Base-by-base conservation (phyloP, 257 asterid species). In the Dorcoceras hygrometricum region DNA sequence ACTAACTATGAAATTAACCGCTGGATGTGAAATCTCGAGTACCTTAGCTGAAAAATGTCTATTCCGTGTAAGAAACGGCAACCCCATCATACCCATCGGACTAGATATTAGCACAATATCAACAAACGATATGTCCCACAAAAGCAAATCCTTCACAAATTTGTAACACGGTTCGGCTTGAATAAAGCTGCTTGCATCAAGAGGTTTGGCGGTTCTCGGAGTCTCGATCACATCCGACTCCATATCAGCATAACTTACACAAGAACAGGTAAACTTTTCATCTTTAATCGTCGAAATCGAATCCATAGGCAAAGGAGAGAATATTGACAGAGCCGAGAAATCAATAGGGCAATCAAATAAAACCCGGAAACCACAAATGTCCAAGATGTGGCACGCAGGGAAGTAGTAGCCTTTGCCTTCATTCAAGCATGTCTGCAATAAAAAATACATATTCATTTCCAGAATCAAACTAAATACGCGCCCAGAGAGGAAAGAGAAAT, bases 261-360 rank as follows among this genome's bases (percentile, higher is more conserved):
- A 64, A 19, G 73, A 71, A 63, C 57, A 53, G 19, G 34, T 57
- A 34, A 51, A 29, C 3, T 60, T 24, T 55, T 68, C 75, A 60
- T 48, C 70, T 67, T 65, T 66, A 77, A n/a, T 54, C 65, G 36
- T 24, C 34, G 62, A 23, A 51, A 56, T 46, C 23, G 82, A 60
- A 57, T 77, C 78, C 20, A 55, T 18, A n/a, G 86, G 83, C 31
- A 85, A 63, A 16, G 95, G 96, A 63, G 91, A 77, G 67, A 87
- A 91, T 69, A 81, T 75, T 31, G 87, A 10, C n/a, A 87, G 83
- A 43, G 86, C 75, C 14, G 98, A 87, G 62, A 91, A 95, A 77
- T 91, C 98, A 67, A 91, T 26, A 25, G 98, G 96, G 80, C 82
- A 89, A 75, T 91, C 98, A 19, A 91, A 59, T 60, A 91, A 78